These are phyloP conservation scores for Emydomyces testavorans DNA, from an alignment of 2,329 filamentous ascomycete species.

Conservation along the genomic window DNA sequence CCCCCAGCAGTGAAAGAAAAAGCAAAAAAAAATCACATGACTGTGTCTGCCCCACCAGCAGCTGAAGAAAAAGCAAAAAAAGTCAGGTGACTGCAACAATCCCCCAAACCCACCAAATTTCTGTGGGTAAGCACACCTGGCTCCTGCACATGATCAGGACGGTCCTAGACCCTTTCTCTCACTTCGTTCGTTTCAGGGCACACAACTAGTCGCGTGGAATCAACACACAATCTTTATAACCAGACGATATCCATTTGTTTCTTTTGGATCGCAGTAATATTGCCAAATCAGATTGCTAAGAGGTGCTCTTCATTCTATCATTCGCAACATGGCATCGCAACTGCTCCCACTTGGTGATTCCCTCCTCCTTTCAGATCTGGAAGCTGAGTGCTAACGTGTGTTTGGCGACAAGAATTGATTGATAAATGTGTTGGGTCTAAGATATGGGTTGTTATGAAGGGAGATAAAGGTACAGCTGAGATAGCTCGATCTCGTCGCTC, in stretches of 20 bases:
- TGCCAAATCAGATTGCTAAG: not conserved
- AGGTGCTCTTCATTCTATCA: not conserved
- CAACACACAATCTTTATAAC: not conserved
- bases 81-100: no score
- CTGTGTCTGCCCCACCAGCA: no score
- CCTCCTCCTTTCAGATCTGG: not conserved
- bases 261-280: no score
- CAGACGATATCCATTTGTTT: not conserved
- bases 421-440: constrained; percentile 96
- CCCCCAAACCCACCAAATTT: no score
- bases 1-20: no score
- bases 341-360: constrained; percentile 56
- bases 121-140: no score
- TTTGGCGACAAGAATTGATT: constrained; percentile 62
- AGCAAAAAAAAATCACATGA: no score
- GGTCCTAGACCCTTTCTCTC: no score
- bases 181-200: no score
- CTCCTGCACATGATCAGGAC: no score
- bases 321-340: constrained; percentile 53
- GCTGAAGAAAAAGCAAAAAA: no score
- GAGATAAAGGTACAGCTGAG: constrained; percentile 67
- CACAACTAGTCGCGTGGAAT: not conserved
- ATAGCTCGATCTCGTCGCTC: not conserved
- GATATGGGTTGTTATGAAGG: constrained; percentile 99
- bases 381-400: not conserved